A percentile compares a stretch with the other conserved stretches of the same genome.
Conservation (phyloP, 306 rosid genomes). For the Dryas drummondii region DNA sequence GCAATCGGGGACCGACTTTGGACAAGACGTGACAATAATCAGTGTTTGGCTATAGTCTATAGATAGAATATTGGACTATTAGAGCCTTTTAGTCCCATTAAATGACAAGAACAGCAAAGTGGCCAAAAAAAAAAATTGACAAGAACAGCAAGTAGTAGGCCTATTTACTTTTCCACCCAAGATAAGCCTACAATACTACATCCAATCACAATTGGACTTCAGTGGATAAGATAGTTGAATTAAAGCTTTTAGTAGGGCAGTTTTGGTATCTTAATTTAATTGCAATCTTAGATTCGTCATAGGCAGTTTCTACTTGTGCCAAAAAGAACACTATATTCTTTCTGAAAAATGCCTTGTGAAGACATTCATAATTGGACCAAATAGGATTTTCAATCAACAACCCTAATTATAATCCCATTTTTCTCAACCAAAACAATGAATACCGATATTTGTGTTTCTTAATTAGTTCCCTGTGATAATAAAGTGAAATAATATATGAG, state of each 20-base stretch:
- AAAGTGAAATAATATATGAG: neutral
- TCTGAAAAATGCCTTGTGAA: too few relatives aligned
- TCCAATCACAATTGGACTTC: neutral
- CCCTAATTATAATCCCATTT: conserved; percentile 1
- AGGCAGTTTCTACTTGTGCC: neutral
- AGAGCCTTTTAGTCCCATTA: neutral
- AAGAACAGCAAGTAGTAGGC: neutral
- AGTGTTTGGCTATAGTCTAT: too few relatives aligned
- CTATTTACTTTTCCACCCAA: neutral
- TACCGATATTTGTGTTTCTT: neutral
- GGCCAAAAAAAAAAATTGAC: neutral
- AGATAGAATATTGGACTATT: neutral
- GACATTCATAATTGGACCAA: too few relatives aligned
- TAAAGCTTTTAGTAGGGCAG: neutral
- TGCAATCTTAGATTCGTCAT: neutral
- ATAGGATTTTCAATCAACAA: neutral
- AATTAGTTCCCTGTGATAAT: neutral
- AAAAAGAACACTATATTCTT: too few relatives aligned
- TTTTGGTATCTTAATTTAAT: neutral
- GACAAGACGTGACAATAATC: conserved; percentile 2
- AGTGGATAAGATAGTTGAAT: neutral
- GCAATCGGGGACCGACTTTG: neutral
- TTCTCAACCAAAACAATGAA: conserved; percentile 7
- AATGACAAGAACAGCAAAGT: neutral
- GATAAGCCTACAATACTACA: neutral